Conservation (phyloP, 1,139 yeast genomes). For the Yamadazyma oceani region DNA sequence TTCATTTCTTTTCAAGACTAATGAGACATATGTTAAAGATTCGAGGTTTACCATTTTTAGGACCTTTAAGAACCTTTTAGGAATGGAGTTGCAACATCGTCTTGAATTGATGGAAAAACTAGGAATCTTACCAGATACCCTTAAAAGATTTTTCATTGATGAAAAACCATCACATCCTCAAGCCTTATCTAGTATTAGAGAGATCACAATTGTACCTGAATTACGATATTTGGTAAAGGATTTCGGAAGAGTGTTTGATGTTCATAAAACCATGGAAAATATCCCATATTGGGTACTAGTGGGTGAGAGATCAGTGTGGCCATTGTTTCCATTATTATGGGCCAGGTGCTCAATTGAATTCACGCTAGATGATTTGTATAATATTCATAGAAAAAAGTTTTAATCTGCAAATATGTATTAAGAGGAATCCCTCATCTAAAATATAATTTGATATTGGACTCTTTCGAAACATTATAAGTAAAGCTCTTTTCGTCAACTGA, state of each 20-base stretch:
- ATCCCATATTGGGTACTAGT: constrained; percentile 87
- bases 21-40: constrained; percentile 31
- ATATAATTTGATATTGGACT: constrained; percentile 45
- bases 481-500: constrained; percentile 56
- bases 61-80: constrained; percentile 37
- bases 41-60: constrained; percentile 33
- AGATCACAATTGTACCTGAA: constrained; percentile 90
- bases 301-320: constrained; percentile 96
- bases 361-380: constrained; percentile 75
- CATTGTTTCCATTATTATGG: constrained; percentile 79
- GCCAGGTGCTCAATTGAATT: constrained; percentile 90
- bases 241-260: constrained; percentile 71
- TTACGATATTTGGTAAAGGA: constrained; percentile 66
- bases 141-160: constrained; percentile 80
- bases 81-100: constrained; percentile 78
- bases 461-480: constrained; percentile 60
- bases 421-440: constrained; percentile 29
- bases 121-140: constrained; percentile 69
- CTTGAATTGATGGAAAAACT: constrained; percentile 75
- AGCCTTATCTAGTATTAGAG: constrained; percentile 53
- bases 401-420: constrained; percentile 5
- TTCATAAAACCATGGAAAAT: constrained; percentile 66
- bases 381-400: constrained; percentile 42
- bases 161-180: constrained; percentile 77
- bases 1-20: constrained; percentile 4